These are phyloP conservation scores for Geotrichum klebahnii DNA, from an alignment of 1,139 yeast genomes.

Conservation along the genomic window DNA sequence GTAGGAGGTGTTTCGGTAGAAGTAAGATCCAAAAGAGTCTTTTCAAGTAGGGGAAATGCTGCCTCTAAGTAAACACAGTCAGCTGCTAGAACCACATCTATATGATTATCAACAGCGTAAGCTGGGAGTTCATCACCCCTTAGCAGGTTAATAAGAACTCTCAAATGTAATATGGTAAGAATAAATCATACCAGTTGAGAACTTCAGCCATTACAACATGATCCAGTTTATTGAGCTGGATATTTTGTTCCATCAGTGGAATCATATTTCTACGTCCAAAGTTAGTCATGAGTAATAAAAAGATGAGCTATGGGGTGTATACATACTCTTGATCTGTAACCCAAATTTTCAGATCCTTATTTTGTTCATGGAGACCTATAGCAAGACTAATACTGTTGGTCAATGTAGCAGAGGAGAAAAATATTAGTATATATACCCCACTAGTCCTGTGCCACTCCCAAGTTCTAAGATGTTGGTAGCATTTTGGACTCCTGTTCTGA, in stretches of 20 bases:
- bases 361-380: conserved; percentile 35
- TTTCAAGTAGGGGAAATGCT: conserved; percentile 50
- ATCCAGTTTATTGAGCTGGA: conserved; percentile 41
- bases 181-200: conserved; percentile 43
- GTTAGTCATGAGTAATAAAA: conserved; percentile 12
- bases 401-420: background rate
- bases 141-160: background rate
- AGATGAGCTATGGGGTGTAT: background rate
- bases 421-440: conserved; percentile 41
- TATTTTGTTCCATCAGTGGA: conserved; percentile 47
- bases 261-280: conserved; percentile 42
- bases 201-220: conserved; percentile 42
- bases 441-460: conserved; percentile 57
- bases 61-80: conserved; percentile 55
- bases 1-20: conserved; percentile 38
- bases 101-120: conserved; percentile 34
- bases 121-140: conserved; percentile 46
- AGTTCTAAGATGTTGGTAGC: conserved; percentile 45
- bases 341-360: conserved; percentile 39
- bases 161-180: background rate
- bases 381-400: conserved; percentile 32
- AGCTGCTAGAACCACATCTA: conserved; percentile 52
- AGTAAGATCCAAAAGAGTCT: conserved; percentile 47
- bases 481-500: conserved; percentile 33
- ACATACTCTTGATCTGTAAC: conserved; percentile 44